Evolutionary conservation across 202 grass and related monocot genomes (phyloP).

Genomic region (Zizania palustris): DNA sequence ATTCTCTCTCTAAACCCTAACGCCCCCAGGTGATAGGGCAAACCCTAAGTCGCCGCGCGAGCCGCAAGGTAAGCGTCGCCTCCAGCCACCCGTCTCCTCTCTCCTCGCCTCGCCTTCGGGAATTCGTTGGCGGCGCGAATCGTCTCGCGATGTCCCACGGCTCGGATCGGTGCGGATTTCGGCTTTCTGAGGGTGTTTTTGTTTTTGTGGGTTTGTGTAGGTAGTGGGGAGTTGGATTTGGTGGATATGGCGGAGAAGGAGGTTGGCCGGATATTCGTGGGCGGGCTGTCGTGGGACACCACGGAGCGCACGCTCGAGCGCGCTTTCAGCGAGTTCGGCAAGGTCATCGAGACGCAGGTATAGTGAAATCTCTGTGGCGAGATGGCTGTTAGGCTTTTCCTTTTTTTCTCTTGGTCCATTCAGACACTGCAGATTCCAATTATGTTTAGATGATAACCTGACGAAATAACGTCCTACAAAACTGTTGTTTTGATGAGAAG

Average conservation of each 20-base stretch:
- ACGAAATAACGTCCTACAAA: not conserved
- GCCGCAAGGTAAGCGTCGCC: conserved; percentile 28
- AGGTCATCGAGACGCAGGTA: conserved; percentile 88
- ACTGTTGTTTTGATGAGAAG: not conserved
- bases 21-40: conserved; percentile 4
- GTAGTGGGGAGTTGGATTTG: conserved; percentile 35
- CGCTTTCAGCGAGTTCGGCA: conserved; percentile 73
- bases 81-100: not conserved
- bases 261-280: conserved; percentile 82
- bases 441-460: not conserved
- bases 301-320: conserved; percentile 67
- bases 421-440: not conserved
- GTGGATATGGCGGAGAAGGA: conserved; percentile 72
- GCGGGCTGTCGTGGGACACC: conserved; percentile 90
- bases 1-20: conserved; percentile 43
- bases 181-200: conserved; percentile 7
- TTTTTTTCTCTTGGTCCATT: not conserved
- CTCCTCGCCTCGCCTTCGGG: not conserved
- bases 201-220: conserved; percentile 27
- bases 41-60: conserved; percentile 28
- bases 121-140: not conserved
- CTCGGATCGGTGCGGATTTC: not conserved
- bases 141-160: not conserved
- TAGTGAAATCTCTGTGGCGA: not conserved
- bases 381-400: not conserved